A percentile compares a stretch with the other conserved stretches of the same genome.
phyloP scores from a whole-genome alignment of 108 stramenopile species.

The Nitzschia sp. region DNA sequence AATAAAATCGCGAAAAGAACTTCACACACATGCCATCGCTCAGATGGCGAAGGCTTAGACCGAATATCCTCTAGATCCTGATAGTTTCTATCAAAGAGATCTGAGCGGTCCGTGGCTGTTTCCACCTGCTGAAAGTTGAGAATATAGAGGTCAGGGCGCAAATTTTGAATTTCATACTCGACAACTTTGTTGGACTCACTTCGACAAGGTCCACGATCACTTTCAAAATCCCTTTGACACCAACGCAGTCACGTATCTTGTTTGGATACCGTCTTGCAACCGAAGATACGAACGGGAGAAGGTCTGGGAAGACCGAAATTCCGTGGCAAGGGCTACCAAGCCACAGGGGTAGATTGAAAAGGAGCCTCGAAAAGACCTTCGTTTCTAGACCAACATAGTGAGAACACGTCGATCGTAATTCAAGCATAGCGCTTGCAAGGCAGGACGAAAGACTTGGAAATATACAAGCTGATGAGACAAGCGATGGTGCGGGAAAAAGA shows the following conservation, averaged over 20 bases:
- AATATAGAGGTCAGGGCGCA: background rate
- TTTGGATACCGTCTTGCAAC: constrained; percentile 53
- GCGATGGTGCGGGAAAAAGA: background rate
- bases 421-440: constrained; percentile 60
- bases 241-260: constrained; percentile 67
- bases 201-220: constrained; percentile 30
- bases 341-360: constrained; percentile 77
- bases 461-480: constrained; percentile 3
- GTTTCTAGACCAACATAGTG: constrained; percentile 62
- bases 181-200: background rate
- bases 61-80: background rate
- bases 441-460: constrained; percentile 28
- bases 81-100: background rate
- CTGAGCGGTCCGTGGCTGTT: background rate
- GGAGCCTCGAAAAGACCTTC: constrained; percentile 59
- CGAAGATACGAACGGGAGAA: constrained; percentile 66
- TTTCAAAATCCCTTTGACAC: constrained; percentile 45
- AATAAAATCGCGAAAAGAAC: constrained; percentile 62
- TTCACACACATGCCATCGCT: constrained; percentile 49
- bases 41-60: background rate
- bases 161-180: background rate
- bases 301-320: constrained; percentile 41
- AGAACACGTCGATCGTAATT: constrained; percentile 57
- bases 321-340: constrained; percentile 46
- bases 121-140: background rate